Conservation (phyloP, 306 rosid species). For the Acacia acuminata region DNA sequence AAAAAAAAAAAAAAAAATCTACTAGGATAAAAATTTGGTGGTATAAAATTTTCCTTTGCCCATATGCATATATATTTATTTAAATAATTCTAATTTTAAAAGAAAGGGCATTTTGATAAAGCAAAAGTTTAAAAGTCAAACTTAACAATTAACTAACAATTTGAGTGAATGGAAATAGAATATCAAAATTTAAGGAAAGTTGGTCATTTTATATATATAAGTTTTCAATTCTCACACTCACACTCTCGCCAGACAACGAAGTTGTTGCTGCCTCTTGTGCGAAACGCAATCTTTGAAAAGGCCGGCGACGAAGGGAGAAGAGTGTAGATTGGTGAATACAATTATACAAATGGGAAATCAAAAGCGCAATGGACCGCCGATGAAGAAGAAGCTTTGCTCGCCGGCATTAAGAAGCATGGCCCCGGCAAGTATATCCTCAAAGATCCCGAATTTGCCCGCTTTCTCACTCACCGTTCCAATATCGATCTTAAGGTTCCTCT, state of each 20-base stretch:
- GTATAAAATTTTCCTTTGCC: too few species aligned
- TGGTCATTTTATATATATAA: too few species aligned
- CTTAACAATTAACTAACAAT: too few species aligned
- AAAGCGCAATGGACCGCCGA: conserved; percentile 75
- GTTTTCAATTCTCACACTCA: too few species aligned
- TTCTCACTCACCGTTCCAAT: conserved; percentile 63
- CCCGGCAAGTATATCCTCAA: conserved; percentile 65
- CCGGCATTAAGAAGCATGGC: conserved; percentile 71
- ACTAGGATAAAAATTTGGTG: too few species aligned
- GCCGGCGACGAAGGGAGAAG: neutral
- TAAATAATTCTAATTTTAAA: too few species aligned
- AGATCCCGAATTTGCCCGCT: conserved; percentile 56
- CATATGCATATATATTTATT: too few species aligned
- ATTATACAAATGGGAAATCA: conserved; percentile 81
- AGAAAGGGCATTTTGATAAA: too few species aligned
- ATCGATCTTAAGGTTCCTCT: conserved; percentile 67
- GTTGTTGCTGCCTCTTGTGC: neutral
- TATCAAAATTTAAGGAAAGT: too few species aligned
- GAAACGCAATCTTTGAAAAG: neutral
- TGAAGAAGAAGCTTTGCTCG: conserved; percentile 64
- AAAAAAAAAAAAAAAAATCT: too few species aligned
- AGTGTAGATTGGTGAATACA: neutral
- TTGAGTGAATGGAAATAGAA: too few species aligned
- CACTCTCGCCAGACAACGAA: neutral
- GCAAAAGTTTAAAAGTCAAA: too few species aligned